Base-by-base conservation (phyloP, 192 early-diverging fungal species). In the Backusella sp. region DNA sequence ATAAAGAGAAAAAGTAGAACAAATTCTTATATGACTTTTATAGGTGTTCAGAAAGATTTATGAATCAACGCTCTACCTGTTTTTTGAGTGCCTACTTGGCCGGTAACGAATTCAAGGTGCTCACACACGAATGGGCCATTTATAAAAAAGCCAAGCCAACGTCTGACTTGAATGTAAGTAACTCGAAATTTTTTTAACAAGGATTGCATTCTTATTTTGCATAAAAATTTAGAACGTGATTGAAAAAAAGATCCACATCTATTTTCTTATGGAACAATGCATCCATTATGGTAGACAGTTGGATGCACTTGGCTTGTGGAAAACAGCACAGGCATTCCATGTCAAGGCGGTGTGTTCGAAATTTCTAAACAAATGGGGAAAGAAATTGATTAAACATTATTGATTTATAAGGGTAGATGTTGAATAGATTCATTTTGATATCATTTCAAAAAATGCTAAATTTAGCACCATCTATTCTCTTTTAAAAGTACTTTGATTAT, bases 241-340 rank as follows among this genome's bases (percentile, higher is more conserved):
- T 71, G 83, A 86, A 70, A 83, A 78, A 52, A 86, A 84, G 1
- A 65, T 90, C 35, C 85, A 87, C 68, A 81, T 82, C 44, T 88
- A 88, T 75, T 90, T 84, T 66, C 82, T 85, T 72, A 81, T 84
- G 36, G 88, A 90, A 66, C 78, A 83, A 12, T 90, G 88, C 73
- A 75, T 90, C 14, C 78, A 88, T 78, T 82, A 87, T 74, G 82
- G 84, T 26, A 83, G 87, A 62, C 83, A 85, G 32, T 80, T 90
- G 21, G 80, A 81, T 73, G 74, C 83, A 6, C 72, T 84, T 17
- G 88, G 86, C 0, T 75, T 87, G 9, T 90, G 88, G 88, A 80
- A 86, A 6, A 83, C 82, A 26, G 49, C 74, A 30, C 83, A 81
- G 41, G 79, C 86, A 4, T 67, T 79, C 49, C 84, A 90, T 28